Evolutionary conservation across 169 alveolate species (phyloP), one percentile per base, ranked within the genome.

Genomic region (Babesia ovis): DNA sequence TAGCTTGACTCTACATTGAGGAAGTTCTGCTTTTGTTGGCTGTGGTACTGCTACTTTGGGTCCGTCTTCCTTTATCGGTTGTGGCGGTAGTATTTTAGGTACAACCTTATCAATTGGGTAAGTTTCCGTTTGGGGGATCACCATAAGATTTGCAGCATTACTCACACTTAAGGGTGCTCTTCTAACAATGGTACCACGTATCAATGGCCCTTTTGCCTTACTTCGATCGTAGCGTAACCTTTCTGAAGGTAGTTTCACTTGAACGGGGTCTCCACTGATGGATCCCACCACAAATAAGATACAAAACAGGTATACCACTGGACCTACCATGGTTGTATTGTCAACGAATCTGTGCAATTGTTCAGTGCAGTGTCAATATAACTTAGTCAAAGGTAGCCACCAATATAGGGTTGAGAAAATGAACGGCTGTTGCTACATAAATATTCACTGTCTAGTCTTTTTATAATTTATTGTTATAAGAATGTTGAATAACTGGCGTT

Each of bases 1-100:
- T 5, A 45, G 43, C n/a, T 25, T 46, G 25, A 71, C 88, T 62
- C 14, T 60, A 43, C 88, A 80, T 45, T 20, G 55, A 16, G 60
- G 68, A 5, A 22, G 14, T 2, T n/a, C 3, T 6, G 4, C 32
- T 5, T 57, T 37, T 27, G 8, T 27, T 9, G 46, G 25, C 18
- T 55, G 39, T 55, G 64, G 64, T 4, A 9, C 45, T 9, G 56
- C 42, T 32, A 22, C 23, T 55, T 9, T 9, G 6, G 9, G 58
- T 6, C 14, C 31, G 12, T 23, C 58, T 9, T 9, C 46, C 8
- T 8, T 39, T 9, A 8, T 14, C 8, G 8, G 46, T 39, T 14
- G n/a, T 14, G 8, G n/a, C 8, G 46, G 46, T 39, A 39, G n/a
- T 12, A 20, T 48, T 20, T 18, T 18, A 20, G 32, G 32, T 16